Conservation (phyloP, 768 basidiomycete species). For the Suillus americanus region DNA sequence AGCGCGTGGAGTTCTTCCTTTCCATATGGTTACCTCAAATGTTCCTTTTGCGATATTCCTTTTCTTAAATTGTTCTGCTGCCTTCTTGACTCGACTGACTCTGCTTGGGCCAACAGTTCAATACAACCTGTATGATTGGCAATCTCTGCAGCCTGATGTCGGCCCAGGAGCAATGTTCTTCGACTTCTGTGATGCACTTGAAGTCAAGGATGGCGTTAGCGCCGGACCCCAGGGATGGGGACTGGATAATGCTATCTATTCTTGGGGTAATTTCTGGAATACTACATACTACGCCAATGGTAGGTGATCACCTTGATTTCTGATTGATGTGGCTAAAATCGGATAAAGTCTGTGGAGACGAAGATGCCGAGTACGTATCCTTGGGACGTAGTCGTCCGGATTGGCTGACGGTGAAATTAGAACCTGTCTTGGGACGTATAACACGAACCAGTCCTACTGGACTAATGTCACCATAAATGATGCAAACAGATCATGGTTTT, state of each 20-base stretch:
- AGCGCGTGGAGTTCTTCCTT: not conserved
- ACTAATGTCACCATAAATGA: constrained; percentile 60
- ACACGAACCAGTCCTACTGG: constrained; percentile 41
- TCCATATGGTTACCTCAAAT: not conserved
- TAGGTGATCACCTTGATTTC: constrained; percentile 29
- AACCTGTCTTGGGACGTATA: constrained; percentile 42
- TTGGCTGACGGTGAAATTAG: constrained; percentile 37
- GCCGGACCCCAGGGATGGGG: constrained; percentile 59
- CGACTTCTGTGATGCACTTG: constrained; percentile 40
- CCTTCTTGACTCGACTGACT: not conserved
- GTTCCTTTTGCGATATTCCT: not conserved
- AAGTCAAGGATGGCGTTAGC: constrained; percentile 36
- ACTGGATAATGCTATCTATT: constrained; percentile 55
- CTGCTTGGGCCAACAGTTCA: constrained; percentile 30
- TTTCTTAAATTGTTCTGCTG: too few species aligned
- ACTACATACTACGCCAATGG: constrained; percentile 43
- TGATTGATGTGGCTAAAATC: not conserved
- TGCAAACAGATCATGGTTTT: constrained; percentile 60
- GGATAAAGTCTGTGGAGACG: constrained; percentile 49
- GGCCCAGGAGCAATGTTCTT: constrained; percentile 40
- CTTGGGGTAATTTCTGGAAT: constrained; percentile 64
- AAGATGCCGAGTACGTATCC: constrained; percentile 46
- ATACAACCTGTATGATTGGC: constrained; percentile 69
- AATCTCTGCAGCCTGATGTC: constrained; percentile 49
- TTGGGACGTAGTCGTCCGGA: not conserved